Conservation (phyloP, 345 rosid genomes). For the Brassica nigra region DNA sequence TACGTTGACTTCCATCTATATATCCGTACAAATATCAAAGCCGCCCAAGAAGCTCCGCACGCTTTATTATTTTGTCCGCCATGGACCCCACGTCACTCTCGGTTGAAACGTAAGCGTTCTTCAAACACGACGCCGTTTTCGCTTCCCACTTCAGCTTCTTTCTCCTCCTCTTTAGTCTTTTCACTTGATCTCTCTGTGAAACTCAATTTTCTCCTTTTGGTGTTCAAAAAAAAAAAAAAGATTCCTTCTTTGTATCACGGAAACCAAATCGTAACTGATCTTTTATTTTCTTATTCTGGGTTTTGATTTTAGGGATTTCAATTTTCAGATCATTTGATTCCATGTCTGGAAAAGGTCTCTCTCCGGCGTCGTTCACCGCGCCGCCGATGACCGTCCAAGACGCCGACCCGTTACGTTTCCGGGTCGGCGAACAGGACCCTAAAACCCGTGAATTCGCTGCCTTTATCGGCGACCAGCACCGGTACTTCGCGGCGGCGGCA, state of each 20-base stretch:
- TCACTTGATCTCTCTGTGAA: conserved; percentile 15
- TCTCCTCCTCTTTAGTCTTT: conserved; percentile 21
- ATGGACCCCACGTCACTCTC: conserved; percentile 25
- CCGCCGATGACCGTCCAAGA: conserved; percentile 40
- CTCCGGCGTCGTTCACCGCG: conserved; percentile 27
- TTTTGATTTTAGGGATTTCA: not conserved
- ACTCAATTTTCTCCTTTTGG: not conserved
- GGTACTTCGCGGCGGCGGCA: conserved; percentile 40
- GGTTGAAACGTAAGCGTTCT: conserved; percentile 31
- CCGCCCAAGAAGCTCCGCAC: not conserved
- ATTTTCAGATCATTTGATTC: not conserved
- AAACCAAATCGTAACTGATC: no score
- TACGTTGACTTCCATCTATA: conserved; percentile 12
- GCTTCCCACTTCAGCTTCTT: conserved; percentile 5
- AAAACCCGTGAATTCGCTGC: conserved; percentile 44
- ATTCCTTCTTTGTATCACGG: conserved; percentile 3
- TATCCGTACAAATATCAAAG: conserved; percentile 3
- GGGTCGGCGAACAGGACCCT: conserved; percentile 40
- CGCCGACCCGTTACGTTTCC: conserved; percentile 45
- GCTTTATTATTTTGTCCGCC: conserved; percentile 5
- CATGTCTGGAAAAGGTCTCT: conserved; percentile 39
- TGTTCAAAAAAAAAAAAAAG: not conserved
- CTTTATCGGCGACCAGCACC: conserved; percentile 41
- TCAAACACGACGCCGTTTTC: conserved; percentile 21
- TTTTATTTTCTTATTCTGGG: not conserved